These are phyloP conservation scores for Agroathelia rolfsii DNA, from an alignment of 1,284 basidiomycete species.

Conservation along the genomic window DNA sequence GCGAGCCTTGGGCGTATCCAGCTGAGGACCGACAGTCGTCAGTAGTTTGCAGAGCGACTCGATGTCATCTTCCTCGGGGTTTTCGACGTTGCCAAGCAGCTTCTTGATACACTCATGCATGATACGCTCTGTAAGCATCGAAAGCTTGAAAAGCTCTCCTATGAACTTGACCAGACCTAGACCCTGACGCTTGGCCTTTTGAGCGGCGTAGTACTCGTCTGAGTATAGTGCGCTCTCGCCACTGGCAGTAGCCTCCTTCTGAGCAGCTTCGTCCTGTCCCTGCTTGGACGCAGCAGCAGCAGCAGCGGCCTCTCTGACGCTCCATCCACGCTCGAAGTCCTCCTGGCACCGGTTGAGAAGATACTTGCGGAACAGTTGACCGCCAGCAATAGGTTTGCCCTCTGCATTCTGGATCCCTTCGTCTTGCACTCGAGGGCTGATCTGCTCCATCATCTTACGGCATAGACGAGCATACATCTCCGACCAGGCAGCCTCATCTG, in stretches of 20 bases:
- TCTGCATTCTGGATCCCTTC: conserved; percentile 71
- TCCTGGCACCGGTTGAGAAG: conserved; percentile 89
- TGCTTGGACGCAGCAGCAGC: conserved; percentile 50
- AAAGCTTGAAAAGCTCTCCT: conserved; percentile 94
- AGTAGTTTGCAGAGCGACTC: conserved; percentile 92
- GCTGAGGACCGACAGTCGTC: conserved; percentile 75
- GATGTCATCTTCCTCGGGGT: conserved; percentile 96
- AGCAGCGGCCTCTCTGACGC: conserved; percentile 61
- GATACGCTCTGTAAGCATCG: conserved; percentile 90
- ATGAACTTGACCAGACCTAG: conserved; percentile 97
- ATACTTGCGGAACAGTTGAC: conserved; percentile 92
- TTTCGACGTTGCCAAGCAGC: conserved; percentile 83
- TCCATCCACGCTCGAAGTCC: conserved; percentile 87
- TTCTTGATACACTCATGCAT: conserved; percentile 97
- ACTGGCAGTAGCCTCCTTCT: conserved; percentile 29
- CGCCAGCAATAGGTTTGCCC: conserved; percentile 81
- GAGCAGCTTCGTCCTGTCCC: conserved; percentile 48
- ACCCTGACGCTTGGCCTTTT: conserved; percentile 95
- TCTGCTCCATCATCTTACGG: conserved; percentile 86
- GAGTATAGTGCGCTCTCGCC: conserved; percentile 70
- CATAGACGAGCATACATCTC: conserved; percentile 96
- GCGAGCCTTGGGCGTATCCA: conserved; percentile 75
- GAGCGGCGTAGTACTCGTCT: conserved; percentile 93
- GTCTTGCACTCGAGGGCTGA: conserved; percentile 81
- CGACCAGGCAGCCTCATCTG: conserved; percentile 90